Base-by-base conservation (phyloP, 2,329 filamentous ascomycete genomes). In the Botryotinia calthae region DNA sequence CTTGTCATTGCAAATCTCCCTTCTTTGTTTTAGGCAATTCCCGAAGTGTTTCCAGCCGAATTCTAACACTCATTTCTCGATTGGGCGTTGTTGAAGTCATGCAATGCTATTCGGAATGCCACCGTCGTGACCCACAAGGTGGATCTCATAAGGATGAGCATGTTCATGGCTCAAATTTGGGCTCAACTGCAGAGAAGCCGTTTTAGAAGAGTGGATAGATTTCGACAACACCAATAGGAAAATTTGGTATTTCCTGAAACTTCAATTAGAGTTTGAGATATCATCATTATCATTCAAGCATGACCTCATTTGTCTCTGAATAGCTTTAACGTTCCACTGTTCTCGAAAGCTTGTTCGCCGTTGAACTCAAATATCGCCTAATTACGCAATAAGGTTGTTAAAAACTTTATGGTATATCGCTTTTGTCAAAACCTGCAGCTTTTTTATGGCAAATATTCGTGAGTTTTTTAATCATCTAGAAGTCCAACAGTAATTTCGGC, bases 291-390 rank as follows among this genome's bases (percentile, higher is more conserved):
- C 48, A 16, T 34, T 54, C 31, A n/a, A 56, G 14, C 25, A 67
- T 67, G 34, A 67, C 64, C 34, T 67, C 64, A 67, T 54, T 54
- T 67, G 64, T 67, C 48, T 56, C 34, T 67, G 31, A 40, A 66
- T 66, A 51, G 28, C 63, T 37, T 65, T 31, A 51, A 18, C 31
- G 37, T 65, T n/a, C 25, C 12, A 46, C 44, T 51, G 12, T 22
- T 5, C 22, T n/a, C 12, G 16, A 37, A 65, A 34, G 63, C 42
- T 65, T 65, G 20, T 37, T 18, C 7, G 44, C 28, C 12, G 44
- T n/a, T 48, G 48, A 48, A n/a, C 28, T 18, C 44, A 25, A 18
- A 8, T 16, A 7, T 51, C 63, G 44, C 63, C 44, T 66, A 54
- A 62, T 40, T 40, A 37, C 28, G 28, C 42, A 48, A 48, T 48